These are phyloP conservation scores for Chaetomiaceae sp. DNA, from an alignment of 2,329 filamentous ascomycete genomes.

Conservation along the genomic window DNA sequence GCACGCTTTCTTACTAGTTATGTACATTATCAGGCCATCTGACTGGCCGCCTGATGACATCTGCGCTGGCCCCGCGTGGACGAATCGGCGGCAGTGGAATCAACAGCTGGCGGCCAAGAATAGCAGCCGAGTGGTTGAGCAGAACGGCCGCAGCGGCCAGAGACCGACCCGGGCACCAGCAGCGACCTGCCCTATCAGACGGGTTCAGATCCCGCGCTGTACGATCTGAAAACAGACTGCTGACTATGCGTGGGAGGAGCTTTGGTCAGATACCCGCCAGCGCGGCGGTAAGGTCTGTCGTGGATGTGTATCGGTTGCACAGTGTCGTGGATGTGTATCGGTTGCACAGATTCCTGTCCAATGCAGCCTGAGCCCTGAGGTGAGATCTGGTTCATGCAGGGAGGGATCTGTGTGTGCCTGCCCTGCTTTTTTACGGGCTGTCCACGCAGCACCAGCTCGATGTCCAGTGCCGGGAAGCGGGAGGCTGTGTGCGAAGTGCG, in stretches of 20 bases:
- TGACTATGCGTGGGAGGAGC: background rate
- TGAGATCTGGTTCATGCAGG: constrained; percentile 10
- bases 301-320: background rate
- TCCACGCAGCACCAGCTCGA: background rate
- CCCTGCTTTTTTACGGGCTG: background rate
- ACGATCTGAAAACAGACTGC: background rate
- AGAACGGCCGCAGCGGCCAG: constrained; percentile 8
- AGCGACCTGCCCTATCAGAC: constrained; percentile 11
- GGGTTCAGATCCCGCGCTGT: constrained; percentile 14
- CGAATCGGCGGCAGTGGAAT: background rate
- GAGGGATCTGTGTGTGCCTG: constrained; percentile 4
- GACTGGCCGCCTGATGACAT: background rate
- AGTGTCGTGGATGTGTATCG: background rate
- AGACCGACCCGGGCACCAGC: background rate
- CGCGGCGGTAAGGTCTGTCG: constrained; percentile 7
- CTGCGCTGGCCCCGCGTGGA: background rate
- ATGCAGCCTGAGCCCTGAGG: background rate
- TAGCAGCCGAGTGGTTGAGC: constrained; percentile 10
- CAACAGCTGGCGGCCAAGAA: constrained; percentile 11
- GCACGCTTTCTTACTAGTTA: too few relatives aligned
- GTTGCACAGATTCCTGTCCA: background rate
- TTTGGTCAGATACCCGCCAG: constrained; percentile 1
- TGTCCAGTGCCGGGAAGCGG: background rate
- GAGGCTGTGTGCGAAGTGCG: too few relatives aligned
- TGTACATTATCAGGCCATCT: background rate